phyloP scores from a whole-genome alignment of 2,329 filamentous ascomycete genomes.

The Fusarium sp. region DNA sequence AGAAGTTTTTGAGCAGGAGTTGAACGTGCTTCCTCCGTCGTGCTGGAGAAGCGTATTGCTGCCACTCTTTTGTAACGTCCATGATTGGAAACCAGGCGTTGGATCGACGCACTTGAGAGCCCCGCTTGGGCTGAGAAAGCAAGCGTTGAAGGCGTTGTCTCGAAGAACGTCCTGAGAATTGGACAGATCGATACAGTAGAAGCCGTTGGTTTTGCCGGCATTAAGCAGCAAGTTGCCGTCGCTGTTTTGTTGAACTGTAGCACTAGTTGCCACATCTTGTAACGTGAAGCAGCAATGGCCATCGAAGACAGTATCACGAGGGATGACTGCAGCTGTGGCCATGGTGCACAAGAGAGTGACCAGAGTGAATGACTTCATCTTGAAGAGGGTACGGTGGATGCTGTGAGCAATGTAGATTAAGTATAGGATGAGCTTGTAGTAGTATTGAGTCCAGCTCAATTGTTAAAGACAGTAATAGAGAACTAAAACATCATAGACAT shows the following conservation, averaged over 20 bases:
- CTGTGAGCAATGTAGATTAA: neutral
- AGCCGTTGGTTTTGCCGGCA: slow-evolving; percentile 36
- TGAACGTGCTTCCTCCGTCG: slow-evolving; percentile 37
- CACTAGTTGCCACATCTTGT: slow-evolving; percentile 36
- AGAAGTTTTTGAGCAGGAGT: slow-evolving; percentile 39
- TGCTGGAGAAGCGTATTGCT: slow-evolving; percentile 37
- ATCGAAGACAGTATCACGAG: slow-evolving; percentile 32
- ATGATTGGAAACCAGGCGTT: slow-evolving; percentile 43
- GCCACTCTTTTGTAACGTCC: slow-evolving; percentile 38
- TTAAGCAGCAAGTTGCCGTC: slow-evolving; percentile 43
- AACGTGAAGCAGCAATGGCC: slow-evolving; percentile 47
- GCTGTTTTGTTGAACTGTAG: slow-evolving; percentile 41
- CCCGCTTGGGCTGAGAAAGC: slow-evolving; percentile 41
- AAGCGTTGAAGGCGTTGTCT: slow-evolving; percentile 45
- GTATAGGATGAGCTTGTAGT: neutral
- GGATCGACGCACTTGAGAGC: slow-evolving; percentile 47
- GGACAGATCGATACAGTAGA: slow-evolving; percentile 46
- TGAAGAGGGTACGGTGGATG: neutral
- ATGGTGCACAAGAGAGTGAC: slow-evolving; percentile 33
- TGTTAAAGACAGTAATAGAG: neutral
- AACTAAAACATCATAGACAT: neutral
- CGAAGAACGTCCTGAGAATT: slow-evolving; percentile 39
- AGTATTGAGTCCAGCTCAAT: slow-evolving; percentile 20
- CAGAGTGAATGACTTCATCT: slow-evolving; percentile 32
- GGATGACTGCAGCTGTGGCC: slow-evolving; percentile 35